phyloP scores from a whole-genome alignment of 2,329 filamentous ascomycete species.

The Cercospora brassicicola region DNA sequence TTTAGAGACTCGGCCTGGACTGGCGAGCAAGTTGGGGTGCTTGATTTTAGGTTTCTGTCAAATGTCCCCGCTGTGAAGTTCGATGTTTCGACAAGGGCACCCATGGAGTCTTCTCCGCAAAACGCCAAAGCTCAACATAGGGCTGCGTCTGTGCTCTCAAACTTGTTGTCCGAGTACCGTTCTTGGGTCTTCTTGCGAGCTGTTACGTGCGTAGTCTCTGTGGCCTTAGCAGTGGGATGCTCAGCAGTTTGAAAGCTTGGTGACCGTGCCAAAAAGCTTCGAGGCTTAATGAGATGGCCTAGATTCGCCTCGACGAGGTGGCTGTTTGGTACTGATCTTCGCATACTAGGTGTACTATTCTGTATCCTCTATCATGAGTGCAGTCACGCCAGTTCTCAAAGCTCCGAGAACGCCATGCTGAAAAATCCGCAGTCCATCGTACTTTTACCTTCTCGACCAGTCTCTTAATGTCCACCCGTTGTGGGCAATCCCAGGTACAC shows the following conservation, averaged over 20 bases:
- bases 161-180: neutral
- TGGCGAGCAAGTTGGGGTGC: neutral
- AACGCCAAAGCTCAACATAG: neutral
- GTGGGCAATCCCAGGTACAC: slow-evolving; percentile 66
- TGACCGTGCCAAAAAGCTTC: neutral
- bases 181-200: neutral
- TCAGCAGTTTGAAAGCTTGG: neutral
- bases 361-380: neutral
- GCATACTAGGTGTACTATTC: neutral
- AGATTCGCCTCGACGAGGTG: neutral
- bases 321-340: neutral
- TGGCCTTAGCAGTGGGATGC: neutral
- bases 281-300: neutral
- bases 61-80: neutral
- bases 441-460: neutral
- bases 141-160: neutral
- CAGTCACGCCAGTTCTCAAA: neutral
- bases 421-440: neutral
- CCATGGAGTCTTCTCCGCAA: neutral
- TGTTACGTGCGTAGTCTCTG: neutral
- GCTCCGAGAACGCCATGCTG: slow-evolving; percentile 1
- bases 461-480: slow-evolving; percentile 61
- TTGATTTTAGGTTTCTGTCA: neutral
- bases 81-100: neutral
- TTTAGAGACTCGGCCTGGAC: neutral